Base-by-base conservation (phyloP, 768 basidiomycete species). In the Collybia sp. region DNA sequence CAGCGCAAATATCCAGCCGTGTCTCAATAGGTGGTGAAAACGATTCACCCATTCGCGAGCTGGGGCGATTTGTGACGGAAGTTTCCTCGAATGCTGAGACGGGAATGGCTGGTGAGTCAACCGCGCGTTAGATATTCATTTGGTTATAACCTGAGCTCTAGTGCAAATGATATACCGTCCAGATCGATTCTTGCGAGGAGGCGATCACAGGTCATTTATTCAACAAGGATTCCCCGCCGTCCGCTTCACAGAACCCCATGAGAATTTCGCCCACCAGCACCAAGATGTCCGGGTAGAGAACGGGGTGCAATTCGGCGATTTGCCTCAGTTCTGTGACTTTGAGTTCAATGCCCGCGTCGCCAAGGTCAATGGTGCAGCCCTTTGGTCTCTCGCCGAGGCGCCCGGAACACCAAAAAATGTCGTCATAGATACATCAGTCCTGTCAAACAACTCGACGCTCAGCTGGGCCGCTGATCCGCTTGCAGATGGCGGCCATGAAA, bases 201-300 rank as follows among this genome's bases (percentile, higher is more conserved):
- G 77, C 5, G 77, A 80, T 54, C 77, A 79, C 51, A 52, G 64
- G 33, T 69, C 72, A 13, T 79, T 79, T 73, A 64, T 78, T 19
- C 53, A 60, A 30, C 62, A 63, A 48, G 77, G 77, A 11, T 77
- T 72, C 62, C 64, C 79, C 9, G 79, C 77, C 0, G 72, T 77
- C 18, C 72, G 77, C 18, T 79, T 78, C 64, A 78, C 75, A 1
- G 79, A 79, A 50, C 77, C 77, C 6, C 62, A 74, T 56, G 77
- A 80, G 57, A 70, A 79, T 55, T 79, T 76, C 55, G 75, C 72
- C 30, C 77, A 79, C 54, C 77, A 80, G 58, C 76, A 79, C 56
- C 79, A 80, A 57, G 70, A 80, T 53, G 66, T 74, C 36, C 72
- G 77, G 18, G 67, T 80, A 37, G 63, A 58, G 31, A 65, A 75